Evolutionary conservation across 306 rosid species (phyloP), one percentile per base, ranked within the genome.

Genomic region (Betula pendula): DNA sequence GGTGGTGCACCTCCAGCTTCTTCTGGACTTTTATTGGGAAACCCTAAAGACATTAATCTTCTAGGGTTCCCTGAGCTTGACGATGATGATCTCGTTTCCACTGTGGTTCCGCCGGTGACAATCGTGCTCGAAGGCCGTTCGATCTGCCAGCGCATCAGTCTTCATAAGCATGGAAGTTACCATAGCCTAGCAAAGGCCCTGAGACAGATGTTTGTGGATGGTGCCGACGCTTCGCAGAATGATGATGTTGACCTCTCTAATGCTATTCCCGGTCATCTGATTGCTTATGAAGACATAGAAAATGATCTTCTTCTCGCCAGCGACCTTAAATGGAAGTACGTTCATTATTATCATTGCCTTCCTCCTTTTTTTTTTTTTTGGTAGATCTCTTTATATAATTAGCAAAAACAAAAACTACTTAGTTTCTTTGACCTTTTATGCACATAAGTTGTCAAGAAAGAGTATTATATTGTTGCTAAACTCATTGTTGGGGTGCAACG

Each of bases 241-340:
- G 68, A 35, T 33, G 65, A 71, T 79, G 80, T 91, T 68, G 91
- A 91, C 75, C 84, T 89, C 8, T 87, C 96, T 5, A 93, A 88
- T 80, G 97, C 96, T 25, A 85, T 93, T 75, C 98, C 96, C 7
- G 96, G 98, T 43, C 85, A 93, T 71, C 81, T 91, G 73, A 83
- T 91, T 80, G 98, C 97, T 33, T 93, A 93, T 68, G 98, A 93
- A 83, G 97, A 93, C 71, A 87, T 91, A 73, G 98, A 93, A 77
- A 87, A 91, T 35, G 96, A 93, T 84, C 98, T 93, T 80, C 97
- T 93, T 84, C 96, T 93, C 6, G 98, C 96, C 33, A 96, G 98
- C 62, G 98, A 93, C 68, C 97, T 93, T 70, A 77, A 59, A 69
- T 93, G 98, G 98, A 89, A 91, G 98, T 93, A 17, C 8, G n/a